phyloP scores from a whole-genome alignment of 1,139 yeast species.

The Nakaseomyces kungkrabaensis region DNA sequence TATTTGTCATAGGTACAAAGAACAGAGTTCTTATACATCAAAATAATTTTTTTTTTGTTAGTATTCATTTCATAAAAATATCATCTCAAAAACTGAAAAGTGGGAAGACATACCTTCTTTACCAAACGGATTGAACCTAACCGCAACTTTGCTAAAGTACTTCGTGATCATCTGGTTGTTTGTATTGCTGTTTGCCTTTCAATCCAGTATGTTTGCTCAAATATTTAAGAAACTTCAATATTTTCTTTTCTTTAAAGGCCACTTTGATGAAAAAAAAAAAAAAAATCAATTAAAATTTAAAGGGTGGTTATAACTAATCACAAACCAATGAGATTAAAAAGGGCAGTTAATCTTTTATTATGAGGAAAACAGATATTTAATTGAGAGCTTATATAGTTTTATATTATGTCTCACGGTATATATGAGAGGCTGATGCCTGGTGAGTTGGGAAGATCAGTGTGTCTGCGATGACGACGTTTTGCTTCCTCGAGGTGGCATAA shows the following conservation, averaged over 20 bases:
- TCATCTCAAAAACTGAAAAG: too few relatives aligned
- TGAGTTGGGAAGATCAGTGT: slow-evolving; percentile 64
- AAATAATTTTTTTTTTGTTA: too few relatives aligned
- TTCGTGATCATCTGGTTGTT: slow-evolving; percentile 59
- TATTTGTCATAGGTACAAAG: too few relatives aligned
- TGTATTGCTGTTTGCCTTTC: not conserved
- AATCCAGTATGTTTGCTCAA: too few relatives aligned
- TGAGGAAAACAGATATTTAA: too few relatives aligned
- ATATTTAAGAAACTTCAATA: not conserved
- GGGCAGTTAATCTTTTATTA: too few relatives aligned
- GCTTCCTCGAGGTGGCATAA: slow-evolving; percentile 59
- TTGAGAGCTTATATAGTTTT: not conserved
- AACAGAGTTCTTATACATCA: too few relatives aligned
- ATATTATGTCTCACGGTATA: slow-evolving; percentile 27
- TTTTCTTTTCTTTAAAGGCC: not conserved
- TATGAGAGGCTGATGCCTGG: slow-evolving; percentile 67
- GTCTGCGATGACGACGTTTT: slow-evolving; percentile 72
- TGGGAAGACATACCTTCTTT: slow-evolving; percentile 39
- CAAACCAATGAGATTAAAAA: too few relatives aligned
- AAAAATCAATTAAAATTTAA: too few relatives aligned
- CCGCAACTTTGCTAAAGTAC: slow-evolving; percentile 67
- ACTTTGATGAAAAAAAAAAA: too few relatives aligned
- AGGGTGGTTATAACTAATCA: too few relatives aligned
- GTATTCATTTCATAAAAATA: too few relatives aligned
- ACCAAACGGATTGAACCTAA: slow-evolving; percentile 70